phyloP scores from a whole-genome alignment of 225 moss, liverwort and hornwort genomes.

The Anthoceros angustus region DNA sequence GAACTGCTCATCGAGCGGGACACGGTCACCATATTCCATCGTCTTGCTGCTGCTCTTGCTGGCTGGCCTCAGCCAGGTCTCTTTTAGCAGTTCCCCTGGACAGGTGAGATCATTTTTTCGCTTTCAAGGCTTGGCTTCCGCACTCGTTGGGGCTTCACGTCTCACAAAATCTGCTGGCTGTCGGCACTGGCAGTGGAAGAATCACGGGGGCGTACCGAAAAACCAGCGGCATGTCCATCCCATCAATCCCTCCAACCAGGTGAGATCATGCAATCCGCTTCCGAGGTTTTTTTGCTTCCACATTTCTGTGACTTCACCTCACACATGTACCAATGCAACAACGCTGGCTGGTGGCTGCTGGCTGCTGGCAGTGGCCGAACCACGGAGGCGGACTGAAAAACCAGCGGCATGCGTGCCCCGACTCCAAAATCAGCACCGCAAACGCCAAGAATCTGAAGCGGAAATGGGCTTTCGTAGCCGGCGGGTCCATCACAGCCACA shows the following conservation, averaged over 20 bases:
- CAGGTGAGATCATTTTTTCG: neutral
- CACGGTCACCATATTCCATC: neutral
- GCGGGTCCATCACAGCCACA: slow-evolving; percentile 13
- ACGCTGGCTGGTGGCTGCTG: neutral
- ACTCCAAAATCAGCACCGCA: slow-evolving; percentile 12
- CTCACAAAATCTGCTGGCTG: slow-evolving; percentile 1
- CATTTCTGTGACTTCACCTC: neutral
- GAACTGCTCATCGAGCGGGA: neutral
- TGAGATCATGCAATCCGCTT: neutral
- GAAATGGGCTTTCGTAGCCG: slow-evolving; percentile 15
- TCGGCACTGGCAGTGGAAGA: slow-evolving; percentile 16
- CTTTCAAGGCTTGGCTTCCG: neutral
- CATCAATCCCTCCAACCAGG: neutral
- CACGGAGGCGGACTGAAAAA: slow-evolving; percentile 22
- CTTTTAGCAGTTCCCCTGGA: neutral
- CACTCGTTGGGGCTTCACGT: neutral
- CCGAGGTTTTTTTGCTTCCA: neutral
- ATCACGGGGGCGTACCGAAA: slow-evolving; percentile 16
- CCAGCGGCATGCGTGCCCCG: slow-evolving; percentile 11
- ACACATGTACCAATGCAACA: neutral
- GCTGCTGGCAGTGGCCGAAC: slow-evolving; percentile 19
- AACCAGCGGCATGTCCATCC: slow-evolving; percentile 8
- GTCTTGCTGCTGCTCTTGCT: neutral
- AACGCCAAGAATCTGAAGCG: slow-evolving; percentile 6
- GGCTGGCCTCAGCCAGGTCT: neutral